Percentiles rank a stretch among this genome's conserved stretches.
These are phyloP conservation scores for Melampsora larici-populina DNA, from an alignment of 1,284 basidiomycete species.

Conservation along the genomic window DNA sequence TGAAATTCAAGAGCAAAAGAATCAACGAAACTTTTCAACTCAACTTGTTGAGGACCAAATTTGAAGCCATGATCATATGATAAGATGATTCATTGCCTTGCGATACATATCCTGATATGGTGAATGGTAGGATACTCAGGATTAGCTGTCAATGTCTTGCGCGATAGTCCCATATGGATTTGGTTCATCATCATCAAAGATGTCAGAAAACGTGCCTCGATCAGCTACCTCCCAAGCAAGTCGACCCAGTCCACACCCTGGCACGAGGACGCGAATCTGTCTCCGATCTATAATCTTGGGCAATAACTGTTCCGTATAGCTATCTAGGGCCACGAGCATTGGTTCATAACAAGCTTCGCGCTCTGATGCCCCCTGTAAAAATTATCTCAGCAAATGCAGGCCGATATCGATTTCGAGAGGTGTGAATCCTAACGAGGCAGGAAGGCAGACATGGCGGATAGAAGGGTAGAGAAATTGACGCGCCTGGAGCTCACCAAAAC, in stretches of 20 bases:
- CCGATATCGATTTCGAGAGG: not conserved
- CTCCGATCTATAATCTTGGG: conserved; percentile 60
- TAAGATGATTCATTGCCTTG: conserved; percentile 93
- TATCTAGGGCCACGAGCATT: conserved; percentile 69
- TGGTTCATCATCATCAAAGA: not conserved
- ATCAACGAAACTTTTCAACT: conserved; percentile 20
- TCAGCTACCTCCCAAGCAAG: conserved; percentile 80
- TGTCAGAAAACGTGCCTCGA: conserved; percentile 61
- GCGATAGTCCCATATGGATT: not conserved
- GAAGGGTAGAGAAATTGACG: conserved; percentile 3
- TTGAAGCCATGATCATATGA: conserved; percentile 82
- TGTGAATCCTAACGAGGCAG: not conserved
- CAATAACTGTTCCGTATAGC: conserved; percentile 64
- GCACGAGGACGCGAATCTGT: conserved; percentile 72
- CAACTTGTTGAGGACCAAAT: conserved; percentile 74
- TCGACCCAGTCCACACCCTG: conserved; percentile 79
- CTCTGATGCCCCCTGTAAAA: conserved; percentile 66
- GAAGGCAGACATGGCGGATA: conserved; percentile 35
- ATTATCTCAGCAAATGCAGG: conserved; percentile 9
- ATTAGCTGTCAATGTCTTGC: not conserved
- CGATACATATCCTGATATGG: conserved; percentile 67
- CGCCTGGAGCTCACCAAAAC: conserved; percentile 60
- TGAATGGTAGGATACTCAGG: not conserved
- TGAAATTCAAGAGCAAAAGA: no score
- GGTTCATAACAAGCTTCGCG: conserved; percentile 74